Conservation (phyloP, 2,329 filamentous ascomycete species). For the Elsinoe batatas region DNA sequence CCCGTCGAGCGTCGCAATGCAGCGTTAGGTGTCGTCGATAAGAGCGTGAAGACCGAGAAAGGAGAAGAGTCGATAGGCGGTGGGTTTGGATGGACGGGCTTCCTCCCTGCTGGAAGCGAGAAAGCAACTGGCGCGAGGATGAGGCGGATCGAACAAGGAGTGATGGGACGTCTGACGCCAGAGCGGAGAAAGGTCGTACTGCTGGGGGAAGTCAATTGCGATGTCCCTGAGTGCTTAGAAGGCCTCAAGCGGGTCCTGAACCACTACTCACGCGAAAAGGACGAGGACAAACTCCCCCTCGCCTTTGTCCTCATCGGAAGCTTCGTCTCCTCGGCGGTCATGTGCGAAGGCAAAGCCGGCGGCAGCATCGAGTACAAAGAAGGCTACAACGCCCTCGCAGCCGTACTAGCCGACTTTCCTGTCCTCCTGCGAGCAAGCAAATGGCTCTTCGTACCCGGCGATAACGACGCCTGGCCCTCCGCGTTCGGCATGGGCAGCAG, state of each 20-base stretch:
- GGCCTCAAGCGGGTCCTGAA: conserved; percentile 71
- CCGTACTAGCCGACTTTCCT: conserved; percentile 73
- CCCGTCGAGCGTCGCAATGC: conserved; percentile 75
- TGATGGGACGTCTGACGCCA: conserved; percentile 39
- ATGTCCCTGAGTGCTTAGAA: conserved; percentile 69
- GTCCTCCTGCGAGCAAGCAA: conserved; percentile 66
- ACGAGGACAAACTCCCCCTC: conserved; percentile 55
- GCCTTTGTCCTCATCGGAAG: conserved; percentile 78
- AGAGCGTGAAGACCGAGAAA: conserved; percentile 39
- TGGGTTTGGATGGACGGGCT: conserved; percentile 95
- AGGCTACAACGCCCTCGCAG: conserved; percentile 80
- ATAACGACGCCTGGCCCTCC: conserved; percentile 95
- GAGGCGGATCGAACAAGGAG: conserved; percentile 64
- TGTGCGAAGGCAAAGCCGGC: conserved; percentile 58
- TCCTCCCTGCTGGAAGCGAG: conserved; percentile 82
- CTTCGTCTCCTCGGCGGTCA: conserved; percentile 53
- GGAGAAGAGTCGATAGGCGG: conserved; percentile 33
- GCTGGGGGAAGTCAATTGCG: conserved; percentile 76
- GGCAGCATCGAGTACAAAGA: conserved; percentile 96
- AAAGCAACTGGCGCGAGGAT: conserved; percentile 73
- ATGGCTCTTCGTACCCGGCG: conserved; percentile 88
- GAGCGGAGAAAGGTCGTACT: conserved; percentile 54
- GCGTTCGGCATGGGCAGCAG: conserved; percentile 70
- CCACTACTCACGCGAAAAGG: conserved; percentile 57
- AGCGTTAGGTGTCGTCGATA: conserved; percentile 60